Evolutionary conservation across 1,284 basidiomycete genomes (phyloP).

Genomic region (Omphalotus olearius): DNA sequence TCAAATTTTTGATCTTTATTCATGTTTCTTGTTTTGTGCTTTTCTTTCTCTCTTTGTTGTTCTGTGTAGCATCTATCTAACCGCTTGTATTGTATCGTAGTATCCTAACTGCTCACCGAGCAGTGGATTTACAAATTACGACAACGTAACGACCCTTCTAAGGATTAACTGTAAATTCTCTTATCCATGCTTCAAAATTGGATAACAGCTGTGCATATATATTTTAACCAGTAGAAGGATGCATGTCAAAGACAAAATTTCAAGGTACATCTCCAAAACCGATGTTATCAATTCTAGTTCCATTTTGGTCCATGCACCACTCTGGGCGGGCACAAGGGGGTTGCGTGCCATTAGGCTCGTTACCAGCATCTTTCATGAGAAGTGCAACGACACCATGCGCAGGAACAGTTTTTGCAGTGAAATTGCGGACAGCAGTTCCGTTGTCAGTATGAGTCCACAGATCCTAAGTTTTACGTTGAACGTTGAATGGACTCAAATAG

Average conservation of each 20-base stretch:
- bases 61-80: not conserved
- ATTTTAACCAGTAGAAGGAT: too few species aligned
- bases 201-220: too few species aligned
- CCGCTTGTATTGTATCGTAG: not conserved
- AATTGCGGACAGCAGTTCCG: slow-evolving; percentile 59
- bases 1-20: not conserved
- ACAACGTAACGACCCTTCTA: too few species aligned
- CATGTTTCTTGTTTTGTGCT: not conserved
- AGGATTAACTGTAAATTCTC: too few species aligned
- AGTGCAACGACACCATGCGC: slow-evolving; percentile 69
- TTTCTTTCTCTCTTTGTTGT: not conserved
- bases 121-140: too few species aligned
- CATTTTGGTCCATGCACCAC: slow-evolving; percentile 42
- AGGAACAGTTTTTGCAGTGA: slow-evolving; percentile 54
- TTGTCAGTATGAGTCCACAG: slow-evolving; percentile 68
- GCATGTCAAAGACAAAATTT: too few species aligned
- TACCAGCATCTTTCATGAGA: slow-evolving; percentile 58
- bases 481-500: not conserved
- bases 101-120: too few species aligned
- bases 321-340: slow-evolving; percentile 44
- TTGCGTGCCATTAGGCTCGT: slow-evolving; percentile 52
- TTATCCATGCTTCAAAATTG: not conserved
- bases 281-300: slow-evolving; percentile 22
- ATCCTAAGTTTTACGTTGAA: slow-evolving; percentile 36
- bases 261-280: not conserved